phyloP scores from a whole-genome alignment of 2,329 filamentous ascomycete species.

The Colletotrichum sp. region DNA sequence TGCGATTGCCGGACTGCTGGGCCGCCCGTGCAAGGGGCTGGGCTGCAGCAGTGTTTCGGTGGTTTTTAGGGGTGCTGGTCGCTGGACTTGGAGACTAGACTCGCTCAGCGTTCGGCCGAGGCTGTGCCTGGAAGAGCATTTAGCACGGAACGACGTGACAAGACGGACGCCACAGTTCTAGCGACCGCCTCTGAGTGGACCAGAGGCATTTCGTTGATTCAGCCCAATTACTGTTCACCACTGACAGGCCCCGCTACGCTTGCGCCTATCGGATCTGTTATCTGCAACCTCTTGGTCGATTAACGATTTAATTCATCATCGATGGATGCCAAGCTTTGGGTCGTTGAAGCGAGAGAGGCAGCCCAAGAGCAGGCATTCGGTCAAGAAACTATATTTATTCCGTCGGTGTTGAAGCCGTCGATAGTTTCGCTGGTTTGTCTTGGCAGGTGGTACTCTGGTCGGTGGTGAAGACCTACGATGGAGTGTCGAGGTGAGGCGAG shows the following conservation, averaged over 20 bases:
- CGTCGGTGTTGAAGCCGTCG: not conserved
- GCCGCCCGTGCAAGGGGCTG: slow-evolving; percentile 5
- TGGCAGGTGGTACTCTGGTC: slow-evolving; percentile 1
- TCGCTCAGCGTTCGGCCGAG: not conserved
- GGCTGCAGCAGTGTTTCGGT: not conserved
- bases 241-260: slow-evolving; percentile 1
- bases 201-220: slow-evolving; percentile 21
- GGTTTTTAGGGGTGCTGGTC: not conserved
- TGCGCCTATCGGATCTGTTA: slow-evolving; percentile 4
- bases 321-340: not conserved
- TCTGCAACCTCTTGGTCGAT: not conserved
- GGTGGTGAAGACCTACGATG: not conserved
- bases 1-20: slow-evolving; percentile 17
- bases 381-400: not conserved
- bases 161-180: slow-evolving; percentile 3
- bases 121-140: not conserved
- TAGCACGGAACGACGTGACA: not conserved
- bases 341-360: not conserved
- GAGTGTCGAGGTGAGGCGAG: not conserved
- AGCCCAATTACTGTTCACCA: slow-evolving; percentile 21
- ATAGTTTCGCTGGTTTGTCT: slow-evolving; percentile 12
- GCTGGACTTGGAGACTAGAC: not conserved
- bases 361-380: not conserved
- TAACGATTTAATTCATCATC: not conserved
- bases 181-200: slow-evolving; percentile 18